Conservation (phyloP, 1,139 yeast genomes). For the Saccharomyces hybrid region DNA sequence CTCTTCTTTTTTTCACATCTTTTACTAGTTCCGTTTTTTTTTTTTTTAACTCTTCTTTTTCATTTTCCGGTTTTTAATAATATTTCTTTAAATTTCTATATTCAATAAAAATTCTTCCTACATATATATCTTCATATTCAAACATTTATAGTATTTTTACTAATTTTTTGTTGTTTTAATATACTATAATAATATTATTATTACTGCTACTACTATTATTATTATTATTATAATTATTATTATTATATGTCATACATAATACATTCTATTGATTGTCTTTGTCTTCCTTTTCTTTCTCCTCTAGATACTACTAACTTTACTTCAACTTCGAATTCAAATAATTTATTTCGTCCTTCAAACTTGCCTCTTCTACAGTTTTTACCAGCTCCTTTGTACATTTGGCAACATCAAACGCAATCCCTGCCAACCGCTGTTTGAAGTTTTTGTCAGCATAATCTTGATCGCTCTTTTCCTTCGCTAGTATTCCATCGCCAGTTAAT, state of each 20-base stretch:
- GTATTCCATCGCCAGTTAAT: constrained; percentile 34
- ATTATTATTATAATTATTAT: background rate
- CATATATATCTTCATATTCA: background rate
- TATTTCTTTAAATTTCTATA: background rate
- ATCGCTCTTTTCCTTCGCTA: constrained; percentile 40
- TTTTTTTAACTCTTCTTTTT: background rate
- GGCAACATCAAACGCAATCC: constrained; percentile 90
- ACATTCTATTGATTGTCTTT: background rate
- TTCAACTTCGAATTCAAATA: constrained; percentile 33
- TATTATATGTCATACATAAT: background rate
- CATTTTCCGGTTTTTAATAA: background rate
- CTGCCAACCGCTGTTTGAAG: constrained; percentile 80
- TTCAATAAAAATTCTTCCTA: background rate
- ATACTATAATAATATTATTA: background rate
- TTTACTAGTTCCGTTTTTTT: background rate
- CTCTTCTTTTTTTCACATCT: background rate
- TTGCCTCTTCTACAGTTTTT: constrained; percentile 91
- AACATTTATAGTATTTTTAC: background rate
- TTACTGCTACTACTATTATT: background rate
- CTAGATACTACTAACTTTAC: constrained; percentile 1
- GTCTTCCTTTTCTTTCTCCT: background rate
- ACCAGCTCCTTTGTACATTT: constrained; percentile 90
- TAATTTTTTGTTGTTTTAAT: background rate
- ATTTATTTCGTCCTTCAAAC: constrained; percentile 67
- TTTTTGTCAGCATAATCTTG: constrained; percentile 76